These are phyloP conservation scores for Penicillium paxilli DNA, from an alignment of 495 filamentous ascomycete species.

Conservation along the genomic window DNA sequence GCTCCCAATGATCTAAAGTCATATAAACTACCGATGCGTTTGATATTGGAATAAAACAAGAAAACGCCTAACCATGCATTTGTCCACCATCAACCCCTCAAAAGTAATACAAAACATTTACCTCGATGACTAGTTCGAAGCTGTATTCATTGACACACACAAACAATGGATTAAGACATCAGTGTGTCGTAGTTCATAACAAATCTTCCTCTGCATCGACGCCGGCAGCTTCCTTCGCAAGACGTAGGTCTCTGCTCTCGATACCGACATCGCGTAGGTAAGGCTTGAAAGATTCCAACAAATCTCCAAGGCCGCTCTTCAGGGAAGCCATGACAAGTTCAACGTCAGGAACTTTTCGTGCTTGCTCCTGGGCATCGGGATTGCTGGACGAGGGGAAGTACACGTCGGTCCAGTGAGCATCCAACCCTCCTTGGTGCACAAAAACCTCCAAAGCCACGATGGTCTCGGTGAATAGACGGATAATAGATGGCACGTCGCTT, in stretches of 20 bases:
- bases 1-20: too few species aligned
- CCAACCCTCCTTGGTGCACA: slow-evolving; percentile 47
- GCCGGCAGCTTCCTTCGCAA: slow-evolving; percentile 65
- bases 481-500: slow-evolving; percentile 67
- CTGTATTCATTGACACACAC: slow-evolving; percentile 7
- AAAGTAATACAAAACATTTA: slow-evolving; percentile 12
- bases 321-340: slow-evolving; percentile 61
- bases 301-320: slow-evolving; percentile 55
- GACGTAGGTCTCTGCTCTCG: slow-evolving; percentile 62
- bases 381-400: slow-evolving; percentile 45
- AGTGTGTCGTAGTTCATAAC: slow-evolving; percentile 19
- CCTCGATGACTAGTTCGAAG: slow-evolving; percentile 5
- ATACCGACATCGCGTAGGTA: slow-evolving; percentile 68
- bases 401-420: slow-evolving; percentile 82
- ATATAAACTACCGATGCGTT: too few species aligned
- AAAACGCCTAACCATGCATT: slow-evolving; percentile 34
- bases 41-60: background rate
- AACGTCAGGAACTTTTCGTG: slow-evolving; percentile 55
- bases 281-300: slow-evolving; percentile 68
- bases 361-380: slow-evolving; percentile 38
- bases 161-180: slow-evolving; percentile 10
- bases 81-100: slow-evolving; percentile 19
- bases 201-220: slow-evolving; percentile 22
- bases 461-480: slow-evolving; percentile 67
- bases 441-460: slow-evolving; percentile 71